Conservation (phyloP, 2,329 filamentous ascomycete genomes). For the Cryphonectria japonica region DNA sequence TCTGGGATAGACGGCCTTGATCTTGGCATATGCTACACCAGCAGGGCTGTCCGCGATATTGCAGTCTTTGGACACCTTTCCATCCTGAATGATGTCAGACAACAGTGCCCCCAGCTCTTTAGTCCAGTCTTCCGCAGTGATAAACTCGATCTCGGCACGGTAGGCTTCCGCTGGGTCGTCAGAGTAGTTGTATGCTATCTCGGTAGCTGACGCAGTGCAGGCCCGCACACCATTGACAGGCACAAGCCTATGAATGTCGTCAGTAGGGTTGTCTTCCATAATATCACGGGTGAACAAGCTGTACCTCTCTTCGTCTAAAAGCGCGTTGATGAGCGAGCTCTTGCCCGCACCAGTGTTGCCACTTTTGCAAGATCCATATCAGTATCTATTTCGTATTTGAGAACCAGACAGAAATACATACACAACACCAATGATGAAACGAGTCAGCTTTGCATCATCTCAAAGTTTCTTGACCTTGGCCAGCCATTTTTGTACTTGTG, state of each 20-base stretch:
- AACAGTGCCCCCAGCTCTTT: constrained; percentile 54
- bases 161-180: constrained; percentile 45
- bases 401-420: not conserved
- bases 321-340: constrained; percentile 64
- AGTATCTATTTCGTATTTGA: not conserved
- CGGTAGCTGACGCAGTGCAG: constrained; percentile 64
- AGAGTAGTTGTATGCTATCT: constrained; percentile 59
- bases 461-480: constrained; percentile 44
- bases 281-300: not conserved
- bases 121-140: constrained; percentile 54
- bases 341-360: constrained; percentile 67
- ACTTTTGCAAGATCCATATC: not conserved
- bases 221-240: constrained; percentile 58
- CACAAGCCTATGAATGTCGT: constrained; percentile 37
- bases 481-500: constrained; percentile 34
- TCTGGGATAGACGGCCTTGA: constrained; percentile 51
- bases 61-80: constrained; percentile 40
- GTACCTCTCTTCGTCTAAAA: constrained; percentile 61
- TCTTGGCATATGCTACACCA: constrained; percentile 53
- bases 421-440: constrained; percentile 59
- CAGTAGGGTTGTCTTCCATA: constrained; percentile 31
- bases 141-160: constrained; percentile 61
- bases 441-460: constrained; percentile 41
- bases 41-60: constrained; percentile 37
- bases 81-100: constrained; percentile 48